These are phyloP conservation scores for Aphanomyces astaci DNA, from an alignment of 352 stramenopile genomes.

Conservation along the genomic window DNA sequence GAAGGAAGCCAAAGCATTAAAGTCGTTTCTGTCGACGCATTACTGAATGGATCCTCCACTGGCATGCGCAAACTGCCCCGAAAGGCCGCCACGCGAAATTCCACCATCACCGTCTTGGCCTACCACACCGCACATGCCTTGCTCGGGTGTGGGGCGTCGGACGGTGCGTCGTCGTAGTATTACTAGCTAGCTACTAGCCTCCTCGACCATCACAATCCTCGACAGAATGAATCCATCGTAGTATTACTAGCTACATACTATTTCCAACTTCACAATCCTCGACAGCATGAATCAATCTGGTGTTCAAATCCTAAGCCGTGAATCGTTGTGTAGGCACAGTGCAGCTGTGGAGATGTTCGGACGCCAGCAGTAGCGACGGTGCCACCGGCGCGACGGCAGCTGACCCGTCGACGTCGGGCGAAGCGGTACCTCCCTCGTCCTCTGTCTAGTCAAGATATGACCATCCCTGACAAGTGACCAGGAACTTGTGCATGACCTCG, in stretches of 20 bases:
- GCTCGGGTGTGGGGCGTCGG: conserved; percentile 51
- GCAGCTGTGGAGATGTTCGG: conserved; percentile 5
- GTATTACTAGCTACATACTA: too few relatives aligned
- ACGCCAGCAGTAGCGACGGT: not conserved
- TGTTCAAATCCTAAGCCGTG: too few relatives aligned
- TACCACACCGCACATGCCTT: conserved; percentile 45
- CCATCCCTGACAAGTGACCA: too few relatives aligned
- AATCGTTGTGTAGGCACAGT: not conserved
- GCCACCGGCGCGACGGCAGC: not conserved
- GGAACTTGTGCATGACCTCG: not conserved
- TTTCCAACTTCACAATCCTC: too few relatives aligned
- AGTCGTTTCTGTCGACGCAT: conserved; percentile 31
- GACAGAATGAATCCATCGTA: too few relatives aligned
- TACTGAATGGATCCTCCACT: conserved; percentile 33
- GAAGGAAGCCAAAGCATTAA: conserved; percentile 73
- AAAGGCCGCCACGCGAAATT: conserved; percentile 53
- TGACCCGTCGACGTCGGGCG: not conserved
- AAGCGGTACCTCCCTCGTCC: not conserved
- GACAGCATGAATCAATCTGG: too few relatives aligned
- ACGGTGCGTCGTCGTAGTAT: conserved; percentile 46
- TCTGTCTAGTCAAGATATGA: not conserved
- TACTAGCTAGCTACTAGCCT: too few relatives aligned
- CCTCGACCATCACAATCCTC: too few relatives aligned
- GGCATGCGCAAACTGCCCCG: conserved; percentile 59
- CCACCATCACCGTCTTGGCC: conserved; percentile 40